Base-by-base conservation (phyloP, 2,329 filamentous ascomycete species). In the Pseudogymnoascus pannorum region DNA sequence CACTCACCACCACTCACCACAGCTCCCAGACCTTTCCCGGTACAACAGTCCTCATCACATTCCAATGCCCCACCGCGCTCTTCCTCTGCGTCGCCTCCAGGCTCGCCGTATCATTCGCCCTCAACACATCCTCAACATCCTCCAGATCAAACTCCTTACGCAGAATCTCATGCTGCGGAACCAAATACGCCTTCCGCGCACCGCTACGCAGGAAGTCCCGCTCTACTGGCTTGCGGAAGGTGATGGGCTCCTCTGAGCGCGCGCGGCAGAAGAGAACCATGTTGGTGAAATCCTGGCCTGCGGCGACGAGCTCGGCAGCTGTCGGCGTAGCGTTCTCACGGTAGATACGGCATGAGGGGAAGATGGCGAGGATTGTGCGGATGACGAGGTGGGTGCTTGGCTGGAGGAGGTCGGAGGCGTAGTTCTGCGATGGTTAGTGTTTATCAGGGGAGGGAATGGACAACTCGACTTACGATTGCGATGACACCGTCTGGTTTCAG, bases 301-400 rank as follows among this genome's bases (percentile, higher is more conserved):
- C 74, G 42, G 76, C 71, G 35, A 78, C 77, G 20, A 83, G 73
- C 6, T 77, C 75, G 22, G 77, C 75, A 1, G 75, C 74, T 4
- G 83, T 77, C 2, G 78, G 75, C 0, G 79, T 75, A 3, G 84
- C 79, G 24, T 82, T 80, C 75, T 99, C 94, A 64, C 94, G 87
- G 81, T 92, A 99, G 68, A 96, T 85, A 63, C 92, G 89, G 75
- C 94, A 99, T 3, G 86, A 84, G n/a, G 91, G 88, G 74, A 97
- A 99, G 62, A 94, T 85, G 26, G 83, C 75, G 64, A 81, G 81
- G 72, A 97, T 92, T 31, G 94, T 97, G 70, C 88, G 85, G 67
- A 96, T 84, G 24, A 96, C 83, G 31, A 93, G 84, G 61, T 83
- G 84, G 11, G 93, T 88, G 0, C 91, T 84, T 2, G 89, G 88